Conservation (phyloP, 768 basidiomycete genomes). For the Macrolepiota dolichaula region DNA sequence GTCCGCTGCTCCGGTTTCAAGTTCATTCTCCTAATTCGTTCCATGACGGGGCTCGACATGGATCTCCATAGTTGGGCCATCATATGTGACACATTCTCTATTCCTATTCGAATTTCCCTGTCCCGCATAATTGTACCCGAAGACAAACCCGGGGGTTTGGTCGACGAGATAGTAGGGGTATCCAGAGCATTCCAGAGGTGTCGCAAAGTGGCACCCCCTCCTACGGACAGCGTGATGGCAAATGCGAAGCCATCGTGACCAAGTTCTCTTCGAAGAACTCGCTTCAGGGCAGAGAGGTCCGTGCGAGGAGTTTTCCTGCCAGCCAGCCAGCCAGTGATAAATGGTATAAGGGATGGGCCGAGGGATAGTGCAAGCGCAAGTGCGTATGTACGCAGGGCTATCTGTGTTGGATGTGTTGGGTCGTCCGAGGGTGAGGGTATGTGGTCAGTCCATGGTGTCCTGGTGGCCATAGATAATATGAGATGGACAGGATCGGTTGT, state of each 20-base stretch:
- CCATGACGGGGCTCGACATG: constrained; percentile 12
- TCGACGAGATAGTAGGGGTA: background rate
- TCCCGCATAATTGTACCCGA: background rate
- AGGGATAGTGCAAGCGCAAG: constrained; percentile 64
- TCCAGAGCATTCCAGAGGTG: constrained; percentile 32
- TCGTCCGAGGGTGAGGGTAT: constrained; percentile 30
- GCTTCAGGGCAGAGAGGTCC: constrained; percentile 24
- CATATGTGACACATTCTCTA: background rate
- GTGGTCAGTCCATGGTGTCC: constrained; percentile 16
- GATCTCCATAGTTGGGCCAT: background rate
- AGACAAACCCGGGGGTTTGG: background rate
- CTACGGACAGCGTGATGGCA: constrained; percentile 60
- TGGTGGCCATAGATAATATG: constrained; percentile 1
- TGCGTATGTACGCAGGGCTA: constrained; percentile 65
- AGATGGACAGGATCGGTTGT: background rate
- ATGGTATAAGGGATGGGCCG: constrained; percentile 60
- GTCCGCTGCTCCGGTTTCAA: constrained; percentile 43
- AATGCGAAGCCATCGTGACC: constrained; percentile 65
- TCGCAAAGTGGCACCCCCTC: constrained; percentile 57
- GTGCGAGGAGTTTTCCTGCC: constrained; percentile 18
- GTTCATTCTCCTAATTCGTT: constrained; percentile 16
- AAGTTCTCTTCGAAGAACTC: constrained; percentile 53
- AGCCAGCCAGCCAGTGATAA: constrained; percentile 27
- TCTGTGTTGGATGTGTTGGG: constrained; percentile 48
- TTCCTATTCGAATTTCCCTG: background rate